Conservation (phyloP, 1,139 yeast genomes). For the Geotrichum cucujoidarum region DNA sequence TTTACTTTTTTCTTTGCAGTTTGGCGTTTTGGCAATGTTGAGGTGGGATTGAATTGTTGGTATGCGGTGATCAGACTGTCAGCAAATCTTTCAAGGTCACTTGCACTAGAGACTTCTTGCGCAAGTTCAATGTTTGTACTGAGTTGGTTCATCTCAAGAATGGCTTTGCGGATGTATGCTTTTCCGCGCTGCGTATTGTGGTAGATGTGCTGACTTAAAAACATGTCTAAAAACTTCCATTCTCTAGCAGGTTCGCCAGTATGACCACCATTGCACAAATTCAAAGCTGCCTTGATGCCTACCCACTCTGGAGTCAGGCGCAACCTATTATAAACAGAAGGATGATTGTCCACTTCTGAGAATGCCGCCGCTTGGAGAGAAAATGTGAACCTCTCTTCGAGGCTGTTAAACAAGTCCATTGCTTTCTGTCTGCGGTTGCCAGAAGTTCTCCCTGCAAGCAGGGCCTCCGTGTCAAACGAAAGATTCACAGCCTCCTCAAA, state of each 20-base stretch:
- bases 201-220: conserved; percentile 25
- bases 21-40: conserved; percentile 18
- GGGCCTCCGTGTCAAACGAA: conserved; percentile 7
- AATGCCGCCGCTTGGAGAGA: conserved; percentile 17
- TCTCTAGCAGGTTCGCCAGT: conserved; percentile 17
- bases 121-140: conserved; percentile 10
- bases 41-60: conserved; percentile 18
- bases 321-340: neutral
- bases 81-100: neutral
- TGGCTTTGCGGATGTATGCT: conserved; percentile 29
- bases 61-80: conserved; percentile 6
- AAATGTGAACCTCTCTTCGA: conserved; percentile 2
- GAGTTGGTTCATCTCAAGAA: conserved; percentile 27
- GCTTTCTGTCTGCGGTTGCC: conserved; percentile 16
- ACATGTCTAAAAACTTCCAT: conserved; percentile 24
- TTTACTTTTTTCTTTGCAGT: neutral
- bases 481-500: conserved; percentile 17
- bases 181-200: conserved; percentile 27
- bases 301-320: conserved; percentile 15
- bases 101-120: conserved; percentile 1
- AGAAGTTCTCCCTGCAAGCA: conserved; percentile 16
- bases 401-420: conserved; percentile 1
- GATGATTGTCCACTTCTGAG: conserved; percentile 6
- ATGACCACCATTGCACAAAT: conserved; percentile 10
- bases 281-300: conserved; percentile 5